A percentile compares a stretch with the other conserved stretches of the same genome.
These are phyloP conservation scores for Zalerion maritima DNA, from an alignment of 495 filamentous ascomycete species.

Conservation along the genomic window DNA sequence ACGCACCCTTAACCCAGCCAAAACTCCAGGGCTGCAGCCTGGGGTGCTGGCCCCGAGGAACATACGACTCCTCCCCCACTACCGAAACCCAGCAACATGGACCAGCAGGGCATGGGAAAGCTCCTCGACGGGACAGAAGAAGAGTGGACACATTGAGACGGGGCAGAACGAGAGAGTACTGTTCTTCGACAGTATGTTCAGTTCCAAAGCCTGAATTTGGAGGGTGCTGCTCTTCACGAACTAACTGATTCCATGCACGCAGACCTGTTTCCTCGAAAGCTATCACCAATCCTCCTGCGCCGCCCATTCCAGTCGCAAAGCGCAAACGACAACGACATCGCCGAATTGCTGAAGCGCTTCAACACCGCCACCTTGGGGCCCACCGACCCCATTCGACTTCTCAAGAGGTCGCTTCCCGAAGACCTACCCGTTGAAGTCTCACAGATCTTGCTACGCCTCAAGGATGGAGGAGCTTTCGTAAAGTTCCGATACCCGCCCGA, in stretches of 20 bases:
- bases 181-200: slow-evolving; percentile 70
- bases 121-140: slow-evolving; percentile 34
- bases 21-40: too few relatives aligned
- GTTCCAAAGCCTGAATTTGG: too few relatives aligned
- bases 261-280: slow-evolving; percentile 75
- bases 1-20: too few relatives aligned
- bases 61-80: too few relatives aligned
- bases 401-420: slow-evolving; percentile 45
- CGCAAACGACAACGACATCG: slow-evolving; percentile 36
- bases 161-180: slow-evolving; percentile 61
- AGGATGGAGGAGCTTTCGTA: slow-evolving; percentile 88
- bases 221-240: not conserved
- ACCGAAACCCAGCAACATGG: slow-evolving; percentile 11
- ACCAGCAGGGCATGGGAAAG: slow-evolving; percentile 20
- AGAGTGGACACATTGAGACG: slow-evolving; percentile 63
- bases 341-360: slow-evolving; percentile 47
- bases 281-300: slow-evolving; percentile 50
- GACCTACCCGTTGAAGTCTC: slow-evolving; percentile 51
- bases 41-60: too few relatives aligned
- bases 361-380: slow-evolving; percentile 41
- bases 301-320: slow-evolving; percentile 45
- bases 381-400: slow-evolving; percentile 48
- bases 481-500: slow-evolving; percentile 56
- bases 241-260: slow-evolving; percentile 1
- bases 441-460: slow-evolving; percentile 65